These are phyloP conservation scores for Colletotrichum melonis DNA, from an alignment of 2,329 filamentous ascomycete genomes.

Conservation along the genomic window DNA sequence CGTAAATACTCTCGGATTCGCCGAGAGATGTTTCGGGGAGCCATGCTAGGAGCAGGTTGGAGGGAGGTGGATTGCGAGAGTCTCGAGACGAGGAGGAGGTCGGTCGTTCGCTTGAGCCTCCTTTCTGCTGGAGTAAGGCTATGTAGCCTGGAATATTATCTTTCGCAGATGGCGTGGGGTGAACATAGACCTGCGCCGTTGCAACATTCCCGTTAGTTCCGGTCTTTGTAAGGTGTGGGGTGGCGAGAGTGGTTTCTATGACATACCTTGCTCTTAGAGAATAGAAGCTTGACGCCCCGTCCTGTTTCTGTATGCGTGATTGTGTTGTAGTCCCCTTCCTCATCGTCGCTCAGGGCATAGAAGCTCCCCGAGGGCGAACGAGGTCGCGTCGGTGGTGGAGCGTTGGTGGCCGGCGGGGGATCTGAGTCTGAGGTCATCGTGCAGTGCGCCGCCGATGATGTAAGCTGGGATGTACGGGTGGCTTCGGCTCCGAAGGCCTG, in stretches of 20 bases:
- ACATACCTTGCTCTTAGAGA: conserved; percentile 92
- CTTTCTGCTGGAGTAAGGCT: conserved; percentile 90
- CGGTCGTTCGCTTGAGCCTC: conserved; percentile 54
- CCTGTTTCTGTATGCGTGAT: conserved; percentile 83
- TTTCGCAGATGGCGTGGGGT: conserved; percentile 91
- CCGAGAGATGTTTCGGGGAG: conserved; percentile 90
- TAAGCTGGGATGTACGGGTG: conserved; percentile 1
- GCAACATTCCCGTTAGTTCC: conserved; percentile 32
- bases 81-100: conserved; percentile 54
- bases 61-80: conserved; percentile 61
- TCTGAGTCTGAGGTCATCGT: conserved; percentile 36
- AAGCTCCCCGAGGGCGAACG: conserved; percentile 87
- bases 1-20: conserved; percentile 87
- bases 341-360: conserved; percentile 96
- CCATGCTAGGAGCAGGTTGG: conserved; percentile 91
- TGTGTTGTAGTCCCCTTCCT: conserved; percentile 94
- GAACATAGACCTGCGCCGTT: conserved; percentile 83
- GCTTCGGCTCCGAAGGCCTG: conserved; percentile 14
- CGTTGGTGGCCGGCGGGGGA: conserved; percentile 32
- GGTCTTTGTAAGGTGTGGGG: conserved; percentile 4
- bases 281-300: conserved; percentile 91
- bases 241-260: conserved; percentile 7
- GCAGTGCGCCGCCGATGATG: conserved; percentile 18
- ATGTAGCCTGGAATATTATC: conserved; percentile 97
- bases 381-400: conserved; percentile 47